Conservation (phyloP, 345 rosid genomes). For the Gossypium australe region DNA sequence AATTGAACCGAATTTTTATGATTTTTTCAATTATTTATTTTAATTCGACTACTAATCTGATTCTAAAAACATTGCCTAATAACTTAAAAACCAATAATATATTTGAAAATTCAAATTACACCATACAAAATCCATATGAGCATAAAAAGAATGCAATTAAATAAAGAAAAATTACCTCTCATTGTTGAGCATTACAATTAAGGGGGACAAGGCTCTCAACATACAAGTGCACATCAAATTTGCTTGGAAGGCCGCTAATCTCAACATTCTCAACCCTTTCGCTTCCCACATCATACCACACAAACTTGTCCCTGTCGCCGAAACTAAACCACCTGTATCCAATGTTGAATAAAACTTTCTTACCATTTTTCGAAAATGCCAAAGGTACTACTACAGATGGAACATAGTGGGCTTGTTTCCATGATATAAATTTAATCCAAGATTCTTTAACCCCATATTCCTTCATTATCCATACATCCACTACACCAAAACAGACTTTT, state of each 20-base stretch:
- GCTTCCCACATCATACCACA: neutral
- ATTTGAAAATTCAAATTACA: neutral
- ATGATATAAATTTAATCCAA: neutral
- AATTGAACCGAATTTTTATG: no score
- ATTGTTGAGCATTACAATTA: neutral
- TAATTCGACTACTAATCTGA: no score
- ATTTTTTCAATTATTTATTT: no score
- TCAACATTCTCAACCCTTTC: neutral
- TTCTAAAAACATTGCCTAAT: neutral
- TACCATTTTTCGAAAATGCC: neutral
- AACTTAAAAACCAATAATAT: neutral
- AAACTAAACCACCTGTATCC: no score
- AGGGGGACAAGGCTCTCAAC: no score
- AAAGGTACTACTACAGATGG: neutral
- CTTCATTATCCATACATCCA: slow-evolving; percentile 7
- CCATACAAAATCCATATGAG: no score
- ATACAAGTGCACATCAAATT: no score
- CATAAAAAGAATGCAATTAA: no score
- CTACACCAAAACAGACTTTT: no score
- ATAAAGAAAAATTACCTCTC: neutral
- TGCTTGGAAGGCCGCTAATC: neutral
- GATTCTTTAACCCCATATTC: neutral
- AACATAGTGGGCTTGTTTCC: neutral
- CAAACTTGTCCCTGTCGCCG: neutral
- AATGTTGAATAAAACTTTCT: neutral